Percentiles rank a stretch among this genome's conserved stretches.
phyloP scores from a whole-genome alignment of 2,329 filamentous ascomycete genomes.

The Aspergillus quadrilineatus region DNA sequence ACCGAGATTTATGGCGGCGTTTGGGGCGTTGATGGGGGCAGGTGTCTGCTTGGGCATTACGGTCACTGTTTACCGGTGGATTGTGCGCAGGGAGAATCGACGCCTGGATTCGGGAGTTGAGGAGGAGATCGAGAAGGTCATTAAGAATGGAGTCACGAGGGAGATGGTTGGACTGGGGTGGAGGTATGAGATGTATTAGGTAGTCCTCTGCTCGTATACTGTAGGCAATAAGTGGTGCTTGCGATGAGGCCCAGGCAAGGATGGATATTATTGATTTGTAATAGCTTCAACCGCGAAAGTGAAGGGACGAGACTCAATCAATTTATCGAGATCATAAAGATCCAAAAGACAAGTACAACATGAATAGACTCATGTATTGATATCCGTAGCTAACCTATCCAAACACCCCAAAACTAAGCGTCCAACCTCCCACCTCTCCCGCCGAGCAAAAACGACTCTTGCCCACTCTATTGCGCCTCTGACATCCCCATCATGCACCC shows the following conservation, averaged over 20 bases:
- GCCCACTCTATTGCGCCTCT: conserved; percentile 31
- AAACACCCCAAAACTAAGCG: conserved; percentile 34
- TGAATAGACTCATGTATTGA: no score
- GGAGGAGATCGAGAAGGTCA: conserved; percentile 39
- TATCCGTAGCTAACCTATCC: conserved; percentile 8
- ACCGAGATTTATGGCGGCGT: conserved; percentile 43
- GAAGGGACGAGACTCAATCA: no score
- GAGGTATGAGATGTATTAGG: conserved; percentile 49
- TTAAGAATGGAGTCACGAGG: conserved; percentile 45
- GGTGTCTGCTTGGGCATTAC: conserved; percentile 31
- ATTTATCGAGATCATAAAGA: no score
- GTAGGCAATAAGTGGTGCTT: no score
- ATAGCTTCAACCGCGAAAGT: no score
- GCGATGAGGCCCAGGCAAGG: no score
- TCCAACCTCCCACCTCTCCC: conserved; percentile 32
- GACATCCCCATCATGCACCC: conserved; percentile 33
- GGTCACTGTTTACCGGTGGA: conserved; percentile 41
- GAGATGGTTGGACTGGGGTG: conserved; percentile 46
- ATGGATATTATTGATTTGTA: no score
- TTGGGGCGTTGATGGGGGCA: conserved; percentile 37
- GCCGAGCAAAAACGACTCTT: conserved; percentile 30
- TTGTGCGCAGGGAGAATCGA: conserved; percentile 41
- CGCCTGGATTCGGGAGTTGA: conserved; percentile 41
- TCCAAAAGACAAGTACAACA: no score
- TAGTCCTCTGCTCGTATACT: no score